Evolutionary conservation across 805 yeast genomes (phyloP).

Genomic region (Priceomyces haplophilus): DNA sequence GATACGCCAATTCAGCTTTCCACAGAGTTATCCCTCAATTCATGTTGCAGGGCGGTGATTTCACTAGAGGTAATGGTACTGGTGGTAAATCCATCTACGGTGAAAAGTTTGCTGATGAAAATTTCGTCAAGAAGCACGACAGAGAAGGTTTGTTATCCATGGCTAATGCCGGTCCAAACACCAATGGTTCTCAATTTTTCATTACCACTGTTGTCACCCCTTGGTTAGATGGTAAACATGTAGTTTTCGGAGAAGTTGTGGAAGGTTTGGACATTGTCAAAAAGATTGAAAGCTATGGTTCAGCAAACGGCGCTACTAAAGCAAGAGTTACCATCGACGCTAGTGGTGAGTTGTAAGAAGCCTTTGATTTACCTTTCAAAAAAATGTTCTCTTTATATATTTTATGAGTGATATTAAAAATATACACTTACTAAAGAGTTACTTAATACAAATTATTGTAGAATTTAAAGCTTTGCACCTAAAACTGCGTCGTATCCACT

Average conservation of each 20-base stretch:
- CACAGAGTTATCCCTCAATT: constrained; percentile 96
- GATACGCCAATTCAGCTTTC: constrained; percentile 83
- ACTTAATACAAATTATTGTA: neutral
- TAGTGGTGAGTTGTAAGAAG: constrained; percentile 50
- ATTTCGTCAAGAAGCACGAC: constrained; percentile 70
- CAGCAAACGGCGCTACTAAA: constrained; percentile 62
- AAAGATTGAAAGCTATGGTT: constrained; percentile 62
- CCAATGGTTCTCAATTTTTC: constrained; percentile 90
- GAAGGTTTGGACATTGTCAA: constrained; percentile 62
- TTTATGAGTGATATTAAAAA: neutral
- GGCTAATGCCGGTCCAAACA: constrained; percentile 94
- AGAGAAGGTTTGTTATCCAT: constrained; percentile 80
- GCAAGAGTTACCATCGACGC: constrained; percentile 63
- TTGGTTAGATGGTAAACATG: constrained; percentile 78
- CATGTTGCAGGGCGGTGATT: constrained; percentile 83
- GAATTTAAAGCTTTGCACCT: constrained; percentile 31
- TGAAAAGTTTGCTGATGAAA: constrained; percentile 60
- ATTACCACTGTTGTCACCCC: constrained; percentile 77
- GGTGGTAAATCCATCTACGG: constrained; percentile 92
- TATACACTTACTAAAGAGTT: constrained; percentile 1
- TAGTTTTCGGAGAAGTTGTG: constrained; percentile 72
- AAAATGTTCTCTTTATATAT: constrained; percentile 1
- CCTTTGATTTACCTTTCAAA: too few species aligned
- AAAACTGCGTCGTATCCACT: constrained; percentile 39
- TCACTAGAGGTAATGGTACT: constrained; percentile 71